phyloP scores from a whole-genome alignment of 163 green algal genomes.

The Coccomyxa subellipsoidea region DNA sequence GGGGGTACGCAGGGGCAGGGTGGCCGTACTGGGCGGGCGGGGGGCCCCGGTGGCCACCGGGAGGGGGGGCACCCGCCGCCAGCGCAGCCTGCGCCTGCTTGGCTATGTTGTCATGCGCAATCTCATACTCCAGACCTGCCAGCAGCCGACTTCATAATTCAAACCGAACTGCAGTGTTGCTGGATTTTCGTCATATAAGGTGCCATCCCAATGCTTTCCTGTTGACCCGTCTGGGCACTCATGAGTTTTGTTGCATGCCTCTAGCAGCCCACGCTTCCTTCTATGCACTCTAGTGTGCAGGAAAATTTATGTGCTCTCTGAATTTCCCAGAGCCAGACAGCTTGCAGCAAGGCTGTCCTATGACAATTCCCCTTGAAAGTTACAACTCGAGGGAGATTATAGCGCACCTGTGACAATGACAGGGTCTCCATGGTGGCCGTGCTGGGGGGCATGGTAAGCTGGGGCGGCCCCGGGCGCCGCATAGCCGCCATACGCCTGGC shows the following conservation, averaged over 20 bases:
- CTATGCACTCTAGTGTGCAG: neutral
- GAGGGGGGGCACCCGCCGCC: neutral
- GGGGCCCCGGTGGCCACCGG: neutral
- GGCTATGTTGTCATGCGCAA: constrained; percentile 6
- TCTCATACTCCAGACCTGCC: constrained; percentile 17
- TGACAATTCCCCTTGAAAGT: no score
- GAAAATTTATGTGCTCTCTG: no score
- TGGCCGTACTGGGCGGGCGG: neutral
- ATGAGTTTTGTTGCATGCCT: no score
- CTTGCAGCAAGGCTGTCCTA: no score
- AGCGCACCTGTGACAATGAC: neutral
- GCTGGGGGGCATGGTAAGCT: neutral
- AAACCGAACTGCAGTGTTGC: no score
- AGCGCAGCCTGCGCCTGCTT: neutral
- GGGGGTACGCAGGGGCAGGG: neutral
- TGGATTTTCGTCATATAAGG: no score
- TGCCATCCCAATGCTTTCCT: no score
- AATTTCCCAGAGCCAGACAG: no score
- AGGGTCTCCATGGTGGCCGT: neutral
- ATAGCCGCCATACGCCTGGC: neutral
- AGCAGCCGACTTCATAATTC: neutral
- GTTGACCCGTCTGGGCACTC: no score
- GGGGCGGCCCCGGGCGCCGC: neutral
- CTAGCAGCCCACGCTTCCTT: neutral
- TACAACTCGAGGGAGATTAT: no score